phyloP scores from a whole-genome alignment of 2,329 filamentous ascomycete species.

The Zelopaecilomyces penicillatus region DNA sequence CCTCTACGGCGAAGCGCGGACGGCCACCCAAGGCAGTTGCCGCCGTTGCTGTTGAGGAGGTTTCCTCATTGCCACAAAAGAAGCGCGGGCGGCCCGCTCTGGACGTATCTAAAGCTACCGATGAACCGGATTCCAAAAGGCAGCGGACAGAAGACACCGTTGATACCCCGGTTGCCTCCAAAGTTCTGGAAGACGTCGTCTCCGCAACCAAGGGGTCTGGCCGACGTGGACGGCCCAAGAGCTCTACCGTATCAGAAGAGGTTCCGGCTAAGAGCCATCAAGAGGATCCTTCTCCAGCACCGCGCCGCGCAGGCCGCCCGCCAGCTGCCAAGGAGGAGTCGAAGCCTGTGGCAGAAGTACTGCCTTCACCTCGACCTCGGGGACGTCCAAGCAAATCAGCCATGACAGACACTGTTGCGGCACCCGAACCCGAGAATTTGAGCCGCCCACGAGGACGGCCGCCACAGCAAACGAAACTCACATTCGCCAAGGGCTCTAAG shows the following conservation, averaged over 20 bases:
- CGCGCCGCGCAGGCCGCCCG: neutral
- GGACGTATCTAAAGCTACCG: neutral
- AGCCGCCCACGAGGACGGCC: no score
- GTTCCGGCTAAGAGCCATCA: neutral
- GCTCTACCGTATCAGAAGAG: no score
- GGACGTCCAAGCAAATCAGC: neutral
- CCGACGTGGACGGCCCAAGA: neutral
- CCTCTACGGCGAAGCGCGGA: neutral
- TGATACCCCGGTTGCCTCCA: neutral
- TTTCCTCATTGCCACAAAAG: neutral
- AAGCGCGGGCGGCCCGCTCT: neutral
- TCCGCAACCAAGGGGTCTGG: neutral
- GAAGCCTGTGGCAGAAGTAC: neutral
- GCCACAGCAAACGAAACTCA: no score
- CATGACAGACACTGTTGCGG: no score
- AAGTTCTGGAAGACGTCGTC: neutral
- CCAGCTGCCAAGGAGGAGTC: neutral
- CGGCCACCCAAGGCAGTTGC: neutral
- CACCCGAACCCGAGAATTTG: no score
- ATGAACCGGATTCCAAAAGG: slow-evolving; percentile 2
- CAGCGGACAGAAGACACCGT: neutral
- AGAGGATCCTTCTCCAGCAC: neutral
- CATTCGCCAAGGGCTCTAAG: no score
- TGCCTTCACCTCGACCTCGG: neutral
- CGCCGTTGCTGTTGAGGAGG: neutral